Evolutionary conservation across 2,329 filamentous ascomycete genomes (phyloP), one percentile per base, ranked within the genome.

Genomic region (Exophiala alcalophila): DNA sequence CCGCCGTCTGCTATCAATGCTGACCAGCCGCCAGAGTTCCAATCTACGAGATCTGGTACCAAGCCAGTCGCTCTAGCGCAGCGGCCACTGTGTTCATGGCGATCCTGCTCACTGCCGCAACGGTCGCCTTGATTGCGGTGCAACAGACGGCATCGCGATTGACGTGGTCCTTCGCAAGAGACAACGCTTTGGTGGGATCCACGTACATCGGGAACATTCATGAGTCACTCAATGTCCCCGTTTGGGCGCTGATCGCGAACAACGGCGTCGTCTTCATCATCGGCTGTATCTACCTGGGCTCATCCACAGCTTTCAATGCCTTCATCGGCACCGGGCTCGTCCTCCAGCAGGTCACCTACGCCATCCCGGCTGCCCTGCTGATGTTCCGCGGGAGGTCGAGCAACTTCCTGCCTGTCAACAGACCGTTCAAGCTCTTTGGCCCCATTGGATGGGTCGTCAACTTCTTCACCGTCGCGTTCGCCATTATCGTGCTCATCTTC

Each of bases 151-250:
- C 57, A 2, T 48, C 59, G 5, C 54, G 59, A 7, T 37, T 63
- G 4, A 60, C 60, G 8, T 62, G 59, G 60, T 49, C 55, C 10
- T 57, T 61, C 23, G 60, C 58, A 2, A 34, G 56, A 33, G 58
- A 59, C 40, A 35, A 57, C 9, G 56, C 49, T 5, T 24, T 60
- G 7, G 15, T 52, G n/a, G 40, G 43, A 6, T 46, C 45, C 9
- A 40, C 33, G 9, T 50, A 41, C 16, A 33, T 59, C 3, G 44
- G 44, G 3, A 14, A 24, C 10, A 44, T 59, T 11, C 44, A 59
- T 39, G 31, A 38, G 3, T 39, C 9, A 2, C 39, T 58, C 4
- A 24, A 56, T 7, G 56, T 59, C 2, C 59, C 59, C 0, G 49
- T 58, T 1, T 55, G 53, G 50, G 42, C 58, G 54, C 36, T 60